Conservation (phyloP, 2,329 filamentous ascomycete genomes). For the Endocalyx cinctus region DNA sequence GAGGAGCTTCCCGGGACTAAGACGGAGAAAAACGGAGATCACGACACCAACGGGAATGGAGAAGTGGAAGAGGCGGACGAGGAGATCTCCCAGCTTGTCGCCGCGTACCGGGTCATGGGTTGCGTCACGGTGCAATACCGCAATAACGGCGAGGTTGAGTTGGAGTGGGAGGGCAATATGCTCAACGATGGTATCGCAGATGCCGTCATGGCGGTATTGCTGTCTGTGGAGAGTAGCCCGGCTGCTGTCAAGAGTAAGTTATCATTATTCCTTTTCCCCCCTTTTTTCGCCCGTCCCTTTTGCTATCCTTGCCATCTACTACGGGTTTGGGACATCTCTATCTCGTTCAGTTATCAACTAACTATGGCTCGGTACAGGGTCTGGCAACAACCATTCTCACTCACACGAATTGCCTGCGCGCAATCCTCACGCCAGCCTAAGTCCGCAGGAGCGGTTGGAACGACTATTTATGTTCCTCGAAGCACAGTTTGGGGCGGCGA, state of each 20-base stretch:
- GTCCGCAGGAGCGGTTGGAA: conserved; percentile 71
- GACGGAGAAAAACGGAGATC: conserved; percentile 35
- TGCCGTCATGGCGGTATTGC: conserved; percentile 86
- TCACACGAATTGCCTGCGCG: conserved; percentile 44
- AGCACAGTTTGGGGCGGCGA: conserved; percentile 85
- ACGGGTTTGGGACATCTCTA: too few species aligned
- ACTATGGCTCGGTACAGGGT: conserved; percentile 39
- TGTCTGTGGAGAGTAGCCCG: conserved; percentile 88
- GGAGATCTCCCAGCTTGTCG: conserved; percentile 51
- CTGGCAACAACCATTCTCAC: conserved; percentile 53
- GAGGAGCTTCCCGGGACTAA: conserved; percentile 60
- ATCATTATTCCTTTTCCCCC: too few species aligned
- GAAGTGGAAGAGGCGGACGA: conserved; percentile 58
- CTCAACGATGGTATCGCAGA: conserved; percentile 98
- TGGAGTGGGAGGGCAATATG: conserved; percentile 98
- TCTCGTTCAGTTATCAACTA: conserved; percentile 3
- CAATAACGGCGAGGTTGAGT: conserved; percentile 72
- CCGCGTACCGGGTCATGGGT: conserved; percentile 76
- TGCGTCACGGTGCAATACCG: conserved; percentile 79
- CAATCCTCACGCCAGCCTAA: conserved; percentile 71
- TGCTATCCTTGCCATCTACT: too few species aligned
- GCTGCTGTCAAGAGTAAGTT: conserved; percentile 84
- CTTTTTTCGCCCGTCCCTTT: too few species aligned
- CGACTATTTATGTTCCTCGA: conserved; percentile 95
- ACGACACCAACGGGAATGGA: conserved; percentile 24